These are phyloP conservation scores for Nephelium lappaceum DNA, from an alignment of 345 rosid genomes.

Conservation along the genomic window DNA sequence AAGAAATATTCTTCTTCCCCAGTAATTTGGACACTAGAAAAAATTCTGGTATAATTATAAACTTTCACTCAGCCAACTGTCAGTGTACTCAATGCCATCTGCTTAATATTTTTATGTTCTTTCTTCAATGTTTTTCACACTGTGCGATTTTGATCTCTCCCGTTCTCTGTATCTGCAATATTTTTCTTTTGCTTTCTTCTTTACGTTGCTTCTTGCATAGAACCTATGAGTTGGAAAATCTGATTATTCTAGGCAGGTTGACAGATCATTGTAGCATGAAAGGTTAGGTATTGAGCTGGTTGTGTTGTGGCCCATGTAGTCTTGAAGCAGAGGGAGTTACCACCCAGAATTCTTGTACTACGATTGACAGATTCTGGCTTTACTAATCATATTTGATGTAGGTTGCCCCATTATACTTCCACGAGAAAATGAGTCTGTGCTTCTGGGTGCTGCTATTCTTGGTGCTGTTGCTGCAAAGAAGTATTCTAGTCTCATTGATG, in stretches of 20 bases:
- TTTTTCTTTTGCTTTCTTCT: not conserved
- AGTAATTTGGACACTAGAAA: not conserved
- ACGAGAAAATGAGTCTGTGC: conserved; percentile 84
- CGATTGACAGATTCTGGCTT: conserved; percentile 2
- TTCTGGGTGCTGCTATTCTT: conserved; percentile 91
- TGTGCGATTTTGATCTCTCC: not conserved
- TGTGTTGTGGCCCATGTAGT: not conserved
- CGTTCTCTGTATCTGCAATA: not conserved
- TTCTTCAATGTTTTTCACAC: not conserved
- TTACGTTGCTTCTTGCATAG: not conserved
- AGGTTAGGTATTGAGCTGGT: not conserved
- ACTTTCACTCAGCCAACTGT: not conserved
- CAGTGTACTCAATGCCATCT: not conserved
- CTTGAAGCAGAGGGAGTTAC: not conserved
- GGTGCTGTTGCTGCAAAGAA: conserved; percentile 87
- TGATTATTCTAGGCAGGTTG: not conserved
- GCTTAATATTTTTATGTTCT: not conserved
- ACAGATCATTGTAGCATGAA: not conserved
- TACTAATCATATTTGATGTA: conserved; percentile 30
- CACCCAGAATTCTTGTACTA: not conserved
- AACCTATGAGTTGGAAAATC: not conserved
- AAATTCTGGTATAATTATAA: not conserved
- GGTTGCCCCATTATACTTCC: conserved; percentile 93
- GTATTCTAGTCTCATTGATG: conserved; percentile 67
- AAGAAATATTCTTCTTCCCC: not conserved